Conservation (phyloP, 306 rosid genomes). For the Fragaria vesca region DNA sequence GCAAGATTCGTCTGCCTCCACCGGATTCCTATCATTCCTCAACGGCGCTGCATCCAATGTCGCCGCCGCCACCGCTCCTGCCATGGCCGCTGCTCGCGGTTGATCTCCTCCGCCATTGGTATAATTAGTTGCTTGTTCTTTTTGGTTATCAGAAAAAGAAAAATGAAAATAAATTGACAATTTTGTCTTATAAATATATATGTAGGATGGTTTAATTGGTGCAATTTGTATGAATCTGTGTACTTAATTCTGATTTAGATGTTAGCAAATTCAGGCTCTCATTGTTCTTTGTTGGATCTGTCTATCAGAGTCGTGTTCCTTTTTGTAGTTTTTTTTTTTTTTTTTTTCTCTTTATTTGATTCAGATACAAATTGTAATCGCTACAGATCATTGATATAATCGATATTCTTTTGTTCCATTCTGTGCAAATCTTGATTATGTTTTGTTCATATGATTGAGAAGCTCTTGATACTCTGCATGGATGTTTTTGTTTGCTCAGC, state of each 20-base stretch:
- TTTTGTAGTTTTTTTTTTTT: too few relatives aligned
- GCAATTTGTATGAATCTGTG: conserved; percentile 38
- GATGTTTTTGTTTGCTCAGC: not conserved
- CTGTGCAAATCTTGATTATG: not conserved
- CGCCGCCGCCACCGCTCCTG: conserved; percentile 41
- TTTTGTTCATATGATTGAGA: not conserved
- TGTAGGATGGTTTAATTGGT: conserved; percentile 23
- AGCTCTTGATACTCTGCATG: not conserved
- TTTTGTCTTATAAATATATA: conserved; percentile 25
- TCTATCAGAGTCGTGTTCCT: conserved; percentile 5
- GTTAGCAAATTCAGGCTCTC: conserved; percentile 17
- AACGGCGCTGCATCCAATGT: conserved; percentile 51
- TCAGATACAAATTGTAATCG: conserved; percentile 3
- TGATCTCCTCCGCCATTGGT: conserved; percentile 20
- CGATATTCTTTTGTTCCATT: not conserved
- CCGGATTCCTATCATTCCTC: conserved; percentile 65
- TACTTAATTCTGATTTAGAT: conserved; percentile 21
- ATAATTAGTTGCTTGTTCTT: not conserved
- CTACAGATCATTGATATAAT: not conserved
- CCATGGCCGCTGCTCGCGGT: conserved; percentile 47
- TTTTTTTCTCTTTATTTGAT: not conserved
- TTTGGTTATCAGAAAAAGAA: not conserved
- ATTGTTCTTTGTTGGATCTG: conserved; percentile 31
- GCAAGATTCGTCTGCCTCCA: conserved; percentile 45
- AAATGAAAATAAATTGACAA: not conserved